Conservation (phyloP, 2,329 filamentous ascomycete genomes). For the Canariomyces notabilis region DNA sequence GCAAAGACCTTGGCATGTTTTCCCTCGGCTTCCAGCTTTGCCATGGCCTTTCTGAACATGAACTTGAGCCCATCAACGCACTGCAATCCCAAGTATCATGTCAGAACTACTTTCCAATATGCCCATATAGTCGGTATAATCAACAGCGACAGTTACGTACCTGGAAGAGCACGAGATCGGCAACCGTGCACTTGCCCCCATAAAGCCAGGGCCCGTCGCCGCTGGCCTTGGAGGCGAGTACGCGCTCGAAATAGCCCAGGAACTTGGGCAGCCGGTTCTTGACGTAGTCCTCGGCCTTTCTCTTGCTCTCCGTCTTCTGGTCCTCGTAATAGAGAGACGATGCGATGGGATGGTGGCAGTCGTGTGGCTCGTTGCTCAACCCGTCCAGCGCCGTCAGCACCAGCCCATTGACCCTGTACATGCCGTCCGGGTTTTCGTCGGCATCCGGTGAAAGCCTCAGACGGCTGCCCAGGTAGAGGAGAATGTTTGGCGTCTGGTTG, state of each 20-base stretch:
- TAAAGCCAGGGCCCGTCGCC: slow-evolving; percentile 61
- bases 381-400: slow-evolving; percentile 66
- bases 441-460: slow-evolving; percentile 49
- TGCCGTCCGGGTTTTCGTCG: slow-evolving; percentile 37
- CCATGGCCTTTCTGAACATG: slow-evolving; percentile 65
- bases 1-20: slow-evolving; percentile 59
- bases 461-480: slow-evolving; percentile 61
- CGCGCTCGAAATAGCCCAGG: slow-evolving; percentile 63
- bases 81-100: no score
- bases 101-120: no score
- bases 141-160: no score
- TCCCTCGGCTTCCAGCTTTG: slow-evolving; percentile 46
- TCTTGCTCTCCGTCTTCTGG: slow-evolving; percentile 62
- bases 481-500: slow-evolving; percentile 67
- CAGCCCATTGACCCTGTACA: slow-evolving; percentile 58
- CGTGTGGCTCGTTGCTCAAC: slow-evolving; percentile 66
- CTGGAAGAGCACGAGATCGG: slow-evolving; percentile 70
- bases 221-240: slow-evolving; percentile 53
- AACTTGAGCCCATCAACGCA: slow-evolving; percentile 54
- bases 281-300: slow-evolving; percentile 53
- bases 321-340: slow-evolving; percentile 63
- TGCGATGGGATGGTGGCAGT: slow-evolving; percentile 69
- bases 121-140: no score
- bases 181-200: slow-evolving; percentile 60
- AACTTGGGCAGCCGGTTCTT: slow-evolving; percentile 65